Evolutionary conservation across 2,329 filamentous ascomycete genomes (phyloP).

Genomic region (Dactylonectria estremocensis): DNA sequence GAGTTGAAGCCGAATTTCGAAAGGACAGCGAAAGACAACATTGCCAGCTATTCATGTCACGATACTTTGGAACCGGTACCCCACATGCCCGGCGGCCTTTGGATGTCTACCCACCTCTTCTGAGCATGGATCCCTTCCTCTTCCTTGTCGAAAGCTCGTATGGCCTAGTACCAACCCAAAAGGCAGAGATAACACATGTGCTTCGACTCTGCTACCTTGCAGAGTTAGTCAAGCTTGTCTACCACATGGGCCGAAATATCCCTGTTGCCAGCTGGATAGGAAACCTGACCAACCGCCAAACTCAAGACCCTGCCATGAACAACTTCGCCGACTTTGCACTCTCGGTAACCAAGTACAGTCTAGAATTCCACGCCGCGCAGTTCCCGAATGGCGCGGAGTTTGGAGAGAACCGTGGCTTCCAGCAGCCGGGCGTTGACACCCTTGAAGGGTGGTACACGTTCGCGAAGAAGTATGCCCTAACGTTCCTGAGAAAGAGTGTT

Average conservation of each 20-base stretch:
- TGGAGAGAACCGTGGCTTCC: slow-evolving; percentile 64
- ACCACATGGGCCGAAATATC: slow-evolving; percentile 70
- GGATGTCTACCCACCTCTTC: slow-evolving; percentile 69
- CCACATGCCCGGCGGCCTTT: slow-evolving; percentile 58
- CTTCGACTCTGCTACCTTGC: slow-evolving; percentile 90
- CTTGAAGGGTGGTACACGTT: slow-evolving; percentile 71
- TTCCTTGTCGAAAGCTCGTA: slow-evolving; percentile 87
- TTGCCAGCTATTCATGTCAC: slow-evolving; percentile 80
- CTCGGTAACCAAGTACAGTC: slow-evolving; percentile 61
- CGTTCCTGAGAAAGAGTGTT: slow-evolving; percentile 87
- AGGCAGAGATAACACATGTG: slow-evolving; percentile 83
- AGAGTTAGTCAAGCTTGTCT: slow-evolving; percentile 88
- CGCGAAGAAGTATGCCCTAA: slow-evolving; percentile 87
- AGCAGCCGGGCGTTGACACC: slow-evolving; percentile 68
- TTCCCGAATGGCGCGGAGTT: slow-evolving; percentile 42
- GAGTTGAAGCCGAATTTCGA: slow-evolving; percentile 76
- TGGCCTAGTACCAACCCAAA: slow-evolving; percentile 76
- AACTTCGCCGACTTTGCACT: slow-evolving; percentile 72
- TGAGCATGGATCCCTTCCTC: slow-evolving; percentile 80
- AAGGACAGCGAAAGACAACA: slow-evolving; percentile 80
- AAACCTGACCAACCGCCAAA: slow-evolving; percentile 59
- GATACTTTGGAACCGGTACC: slow-evolving; percentile 63
- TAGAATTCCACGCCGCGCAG: slow-evolving; percentile 57
- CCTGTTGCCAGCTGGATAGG: slow-evolving; percentile 65
- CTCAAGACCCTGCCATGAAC: slow-evolving; percentile 63